A percentile compares a stretch with the other conserved stretches of the same genome.
These are phyloP conservation scores for Annulohypoxylon moriforme DNA, from an alignment of 495 filamentous ascomycete species.

Conservation along the genomic window DNA sequence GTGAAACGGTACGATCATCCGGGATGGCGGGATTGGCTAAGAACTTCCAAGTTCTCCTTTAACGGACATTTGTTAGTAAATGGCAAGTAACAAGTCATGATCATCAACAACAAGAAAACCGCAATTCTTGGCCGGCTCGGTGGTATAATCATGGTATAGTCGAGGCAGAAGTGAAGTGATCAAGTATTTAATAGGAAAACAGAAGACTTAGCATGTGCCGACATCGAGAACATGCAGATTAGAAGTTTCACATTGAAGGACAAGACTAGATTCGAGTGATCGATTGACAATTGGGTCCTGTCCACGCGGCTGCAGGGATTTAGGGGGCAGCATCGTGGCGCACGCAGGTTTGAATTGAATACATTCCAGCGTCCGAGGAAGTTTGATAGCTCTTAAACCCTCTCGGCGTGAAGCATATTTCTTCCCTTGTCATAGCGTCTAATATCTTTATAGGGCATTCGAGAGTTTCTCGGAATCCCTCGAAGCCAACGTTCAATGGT, in stretches of 20 bases:
- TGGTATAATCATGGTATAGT: not conserved
- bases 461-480: not conserved
- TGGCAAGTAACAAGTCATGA: not conserved
- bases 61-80: not conserved
- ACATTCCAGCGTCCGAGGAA: not conserved
- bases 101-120: not conserved
- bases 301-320: slow-evolving; percentile 41
- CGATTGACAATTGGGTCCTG: not conserved
- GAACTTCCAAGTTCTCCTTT: slow-evolving; percentile 8
- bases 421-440: not conserved
- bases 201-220: slow-evolving; percentile 3
- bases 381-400: not conserved
- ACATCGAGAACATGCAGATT: slow-evolving; percentile 12
- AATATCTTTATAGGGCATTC: not conserved
- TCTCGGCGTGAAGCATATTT: not conserved
- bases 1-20: slow-evolving; percentile 25
- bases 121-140: not conserved
- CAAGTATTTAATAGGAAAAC: not conserved
- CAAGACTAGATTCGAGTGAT: not conserved
- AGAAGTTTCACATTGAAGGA: slow-evolving; percentile 8
- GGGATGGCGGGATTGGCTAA: slow-evolving; percentile 30
- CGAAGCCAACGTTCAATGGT: not conserved
- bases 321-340: slow-evolving; percentile 19
- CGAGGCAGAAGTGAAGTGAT: not conserved
- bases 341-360: not conserved